phyloP scores from a whole-genome alignment of 768 basidiomycete species.

The Jaapia argillacea region DNA sequence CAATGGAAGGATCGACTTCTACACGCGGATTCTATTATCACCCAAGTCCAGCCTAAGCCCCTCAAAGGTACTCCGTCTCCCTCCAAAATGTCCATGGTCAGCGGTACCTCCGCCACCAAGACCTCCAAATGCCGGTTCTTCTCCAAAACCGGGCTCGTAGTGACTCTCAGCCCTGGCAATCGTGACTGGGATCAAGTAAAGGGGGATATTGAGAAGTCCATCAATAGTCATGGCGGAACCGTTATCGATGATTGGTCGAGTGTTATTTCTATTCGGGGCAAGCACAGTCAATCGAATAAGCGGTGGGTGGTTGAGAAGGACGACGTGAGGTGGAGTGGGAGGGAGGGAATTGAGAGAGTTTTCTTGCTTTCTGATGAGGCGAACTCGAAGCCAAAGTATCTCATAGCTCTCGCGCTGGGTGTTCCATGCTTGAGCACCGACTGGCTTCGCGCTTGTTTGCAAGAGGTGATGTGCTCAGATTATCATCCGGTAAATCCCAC shows the following conservation, averaged over 20 bases:
- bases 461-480: constrained; percentile 12
- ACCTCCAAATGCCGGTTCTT: not conserved
- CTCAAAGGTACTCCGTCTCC: constrained; percentile 33
- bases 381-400: constrained; percentile 67
- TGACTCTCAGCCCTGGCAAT: constrained; percentile 37
- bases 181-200: constrained; percentile 29
- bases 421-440: constrained; percentile 65
- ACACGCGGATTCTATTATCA: constrained; percentile 29
- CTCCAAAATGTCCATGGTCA: constrained; percentile 33
- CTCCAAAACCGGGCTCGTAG: constrained; percentile 51
- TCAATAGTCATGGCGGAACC: constrained; percentile 42
- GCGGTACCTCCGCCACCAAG: constrained; percentile 25
- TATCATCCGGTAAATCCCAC: constrained; percentile 1
- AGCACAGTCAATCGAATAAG: constrained; percentile 28
- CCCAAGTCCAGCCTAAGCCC: constrained; percentile 27
- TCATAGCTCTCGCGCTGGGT: constrained; percentile 76
- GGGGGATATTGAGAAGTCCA: constrained; percentile 31
- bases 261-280: constrained; percentile 48
- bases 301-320: constrained; percentile 42
- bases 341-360: constrained; percentile 36
- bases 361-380: constrained; percentile 61
- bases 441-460: constrained; percentile 39
- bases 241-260: constrained; percentile 55
- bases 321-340: constrained; percentile 37
- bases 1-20: constrained; percentile 48